These are phyloP conservation scores for Cyberlindnera meyerae DNA, from an alignment of 805 yeast genomes.

Conservation along the genomic window DNA sequence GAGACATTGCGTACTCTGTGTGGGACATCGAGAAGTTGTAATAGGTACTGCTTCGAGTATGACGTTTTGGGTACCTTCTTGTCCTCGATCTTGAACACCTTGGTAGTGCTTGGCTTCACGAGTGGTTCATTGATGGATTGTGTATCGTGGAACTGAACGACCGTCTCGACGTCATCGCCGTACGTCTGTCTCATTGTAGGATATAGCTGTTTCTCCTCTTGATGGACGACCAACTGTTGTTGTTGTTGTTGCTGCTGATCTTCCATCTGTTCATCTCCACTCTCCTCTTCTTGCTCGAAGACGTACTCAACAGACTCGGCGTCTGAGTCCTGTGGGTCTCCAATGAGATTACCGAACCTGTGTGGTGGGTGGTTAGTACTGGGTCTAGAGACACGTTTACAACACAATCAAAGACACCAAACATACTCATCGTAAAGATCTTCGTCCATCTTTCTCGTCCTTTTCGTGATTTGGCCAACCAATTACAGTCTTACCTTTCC, in stretches of 20 bases:
- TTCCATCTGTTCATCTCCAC: constrained; percentile 24
- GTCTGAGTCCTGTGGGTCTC: constrained; percentile 45
- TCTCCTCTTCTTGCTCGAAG: constrained; percentile 17
- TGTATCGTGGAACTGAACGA: constrained; percentile 48
- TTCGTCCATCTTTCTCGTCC: constrained; percentile 53
- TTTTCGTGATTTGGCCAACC: too few species aligned
- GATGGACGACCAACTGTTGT: constrained; percentile 30
- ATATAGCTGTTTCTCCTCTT: constrained; percentile 42
- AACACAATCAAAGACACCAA: too few species aligned
- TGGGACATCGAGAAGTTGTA: constrained; percentile 45
- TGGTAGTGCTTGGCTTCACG: constrained; percentile 45
- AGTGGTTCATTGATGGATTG: constrained; percentile 60
- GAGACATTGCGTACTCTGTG: constrained; percentile 70
- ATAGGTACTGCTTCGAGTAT: constrained; percentile 61
- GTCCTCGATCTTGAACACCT: constrained; percentile 45
- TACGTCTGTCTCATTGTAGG: constrained; percentile 42
- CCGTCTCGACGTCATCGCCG: constrained; percentile 62
- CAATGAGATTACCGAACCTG: constrained; percentile 62
- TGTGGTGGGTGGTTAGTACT: not conserved
- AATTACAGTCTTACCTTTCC: too few species aligned
- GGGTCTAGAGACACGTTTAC: too few species aligned
- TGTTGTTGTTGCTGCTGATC: constrained; percentile 11
- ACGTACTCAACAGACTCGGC: constrained; percentile 31
- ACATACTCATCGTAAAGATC: constrained; percentile 70
- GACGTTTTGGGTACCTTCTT: constrained; percentile 50